Evolutionary conservation across 2,329 filamentous ascomycete species (phyloP).

Genomic region (Colletotrichum filicis): DNA sequence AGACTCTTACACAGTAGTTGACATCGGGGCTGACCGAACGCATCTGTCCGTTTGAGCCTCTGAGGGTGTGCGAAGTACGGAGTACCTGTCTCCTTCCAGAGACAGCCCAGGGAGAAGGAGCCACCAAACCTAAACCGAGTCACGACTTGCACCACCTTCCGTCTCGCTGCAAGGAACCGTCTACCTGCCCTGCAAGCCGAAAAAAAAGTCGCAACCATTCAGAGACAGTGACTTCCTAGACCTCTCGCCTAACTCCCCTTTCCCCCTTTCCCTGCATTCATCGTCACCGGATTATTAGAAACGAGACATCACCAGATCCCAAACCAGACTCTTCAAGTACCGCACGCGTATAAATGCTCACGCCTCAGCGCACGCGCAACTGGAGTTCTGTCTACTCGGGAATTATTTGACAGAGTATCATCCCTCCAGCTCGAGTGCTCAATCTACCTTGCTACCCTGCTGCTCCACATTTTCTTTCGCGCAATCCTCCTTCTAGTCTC

Average conservation of each 20-base stretch:
- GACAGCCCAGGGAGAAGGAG: neutral
- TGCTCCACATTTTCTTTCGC: neutral
- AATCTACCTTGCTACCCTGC: too few species aligned
- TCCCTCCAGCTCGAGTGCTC: neutral
- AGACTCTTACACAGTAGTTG: too few species aligned
- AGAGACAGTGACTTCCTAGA: slow-evolving; percentile 27
- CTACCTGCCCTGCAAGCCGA: neutral
- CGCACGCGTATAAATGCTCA: slow-evolving; percentile 1
- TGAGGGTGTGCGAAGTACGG: too few species aligned
- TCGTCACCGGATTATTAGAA: slow-evolving; percentile 19
- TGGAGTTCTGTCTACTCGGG: neutral
- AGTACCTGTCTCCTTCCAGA: neutral
- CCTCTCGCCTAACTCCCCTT: neutral
- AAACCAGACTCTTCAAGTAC: neutral
- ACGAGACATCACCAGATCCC: neutral
- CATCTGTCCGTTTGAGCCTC: neutral
- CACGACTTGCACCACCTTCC: slow-evolving; percentile 1
- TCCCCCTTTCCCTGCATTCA: neutral
- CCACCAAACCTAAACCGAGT: slow-evolving; percentile 3
- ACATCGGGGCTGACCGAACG: neutral
- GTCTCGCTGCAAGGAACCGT: neutral
- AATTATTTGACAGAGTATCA: neutral
- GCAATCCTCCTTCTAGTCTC: neutral
- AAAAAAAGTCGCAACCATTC: slow-evolving; percentile 14
- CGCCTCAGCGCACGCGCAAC: neutral